Evolutionary conservation across 2,329 filamentous ascomycete species (phyloP).

Genomic region (Chalaropsis thielavioides): DNA sequence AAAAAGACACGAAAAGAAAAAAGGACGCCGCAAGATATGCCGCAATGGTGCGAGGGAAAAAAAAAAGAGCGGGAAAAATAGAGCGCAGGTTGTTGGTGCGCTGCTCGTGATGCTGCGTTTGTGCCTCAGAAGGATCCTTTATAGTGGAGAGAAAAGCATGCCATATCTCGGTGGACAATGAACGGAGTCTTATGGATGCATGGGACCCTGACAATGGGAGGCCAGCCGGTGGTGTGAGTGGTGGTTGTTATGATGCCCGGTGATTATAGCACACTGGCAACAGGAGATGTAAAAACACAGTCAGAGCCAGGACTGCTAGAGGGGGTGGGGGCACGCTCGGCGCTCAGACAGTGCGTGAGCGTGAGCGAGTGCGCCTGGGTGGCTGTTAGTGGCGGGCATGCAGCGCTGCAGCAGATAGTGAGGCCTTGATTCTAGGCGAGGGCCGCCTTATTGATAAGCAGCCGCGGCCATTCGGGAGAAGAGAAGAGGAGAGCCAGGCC

Average conservation of each 20-base stretch:
- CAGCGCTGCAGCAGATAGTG: no score
- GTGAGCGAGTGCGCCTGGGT: no score
- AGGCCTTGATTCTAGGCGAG: no score
- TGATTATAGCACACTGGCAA: neutral
- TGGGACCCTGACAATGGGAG: conserved; percentile 5
- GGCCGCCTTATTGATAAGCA: no score
- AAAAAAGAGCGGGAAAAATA: neutral
- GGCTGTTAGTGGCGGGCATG: no score
- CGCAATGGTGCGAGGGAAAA: neutral
- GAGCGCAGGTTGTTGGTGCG: neutral
- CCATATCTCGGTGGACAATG: neutral
- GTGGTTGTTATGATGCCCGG: neutral
- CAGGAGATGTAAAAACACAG: no score
- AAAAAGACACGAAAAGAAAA: neutral
- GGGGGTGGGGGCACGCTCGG: no score
- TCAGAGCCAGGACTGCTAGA: no score
- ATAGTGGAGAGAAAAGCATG: conserved; percentile 5
- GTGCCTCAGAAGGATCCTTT: conserved; percentile 2
- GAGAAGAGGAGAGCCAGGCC: neutral
- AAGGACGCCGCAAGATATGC: neutral
- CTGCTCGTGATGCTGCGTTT: conserved; percentile 3
- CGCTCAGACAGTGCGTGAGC: no score
- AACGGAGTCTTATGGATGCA: neutral
- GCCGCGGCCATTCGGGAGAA: no score
- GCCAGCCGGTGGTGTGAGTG: neutral